Evolutionary conservation across 768 basidiomycete species (phyloP).

Genomic region (Boletus subparvulus): DNA sequence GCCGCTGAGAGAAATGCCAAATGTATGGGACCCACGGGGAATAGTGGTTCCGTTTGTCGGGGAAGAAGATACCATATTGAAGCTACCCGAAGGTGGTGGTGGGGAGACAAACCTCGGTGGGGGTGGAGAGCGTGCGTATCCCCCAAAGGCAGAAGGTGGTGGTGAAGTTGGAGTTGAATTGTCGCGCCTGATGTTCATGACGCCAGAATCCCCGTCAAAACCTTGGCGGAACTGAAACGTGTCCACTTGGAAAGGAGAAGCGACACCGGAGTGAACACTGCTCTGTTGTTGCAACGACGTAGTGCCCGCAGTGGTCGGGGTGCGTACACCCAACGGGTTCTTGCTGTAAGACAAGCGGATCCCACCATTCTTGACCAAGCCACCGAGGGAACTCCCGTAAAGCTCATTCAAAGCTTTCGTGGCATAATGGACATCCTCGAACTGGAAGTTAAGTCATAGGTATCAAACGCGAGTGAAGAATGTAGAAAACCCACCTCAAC

Average conservation of each 20-base stretch:
- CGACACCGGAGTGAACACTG: constrained; percentile 15
- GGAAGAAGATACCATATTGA: constrained; percentile 28
- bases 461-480: neutral
- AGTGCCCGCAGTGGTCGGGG: constrained; percentile 57
- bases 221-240: constrained; percentile 32
- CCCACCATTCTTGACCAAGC: constrained; percentile 91
- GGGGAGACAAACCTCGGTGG: constrained; percentile 36
- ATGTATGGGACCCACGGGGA: constrained; percentile 32
- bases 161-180: constrained; percentile 24
- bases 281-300: constrained; percentile 30
- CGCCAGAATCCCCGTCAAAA: constrained; percentile 25
- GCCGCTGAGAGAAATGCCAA: constrained; percentile 32
- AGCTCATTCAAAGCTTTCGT: constrained; percentile 86
- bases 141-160: constrained; percentile 23
- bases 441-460: constrained; percentile 45
- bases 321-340: constrained; percentile 93
- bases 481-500: constrained; percentile 68
- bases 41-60: constrained; percentile 27
- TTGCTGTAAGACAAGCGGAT: constrained; percentile 97
- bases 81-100: constrained; percentile 30
- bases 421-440: constrained; percentile 85
- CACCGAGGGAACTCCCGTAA: constrained; percentile 88
- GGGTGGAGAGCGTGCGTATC: constrained; percentile 35
- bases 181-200: constrained; percentile 26
- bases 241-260: constrained; percentile 32